These are phyloP conservation scores for Haematococcus lacustris DNA, from an alignment of 139 green algal species.

Conservation along the genomic window DNA sequence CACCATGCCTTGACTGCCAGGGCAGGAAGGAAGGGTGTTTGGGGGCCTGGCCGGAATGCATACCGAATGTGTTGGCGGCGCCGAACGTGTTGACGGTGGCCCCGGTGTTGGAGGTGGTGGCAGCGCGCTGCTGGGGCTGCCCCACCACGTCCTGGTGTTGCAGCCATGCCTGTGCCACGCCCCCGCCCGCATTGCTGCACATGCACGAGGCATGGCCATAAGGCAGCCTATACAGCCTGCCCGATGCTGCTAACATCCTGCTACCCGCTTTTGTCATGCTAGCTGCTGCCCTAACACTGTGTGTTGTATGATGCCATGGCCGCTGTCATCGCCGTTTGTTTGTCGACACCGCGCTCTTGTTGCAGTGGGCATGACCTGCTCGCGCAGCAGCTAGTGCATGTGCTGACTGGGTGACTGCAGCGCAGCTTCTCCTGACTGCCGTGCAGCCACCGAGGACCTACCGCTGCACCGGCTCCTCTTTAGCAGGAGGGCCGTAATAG, in stretches of 20 bases:
- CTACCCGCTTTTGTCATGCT: not conserved
- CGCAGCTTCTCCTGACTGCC: too few species aligned
- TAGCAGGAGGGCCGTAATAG: too few species aligned
- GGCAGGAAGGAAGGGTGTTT: not conserved
- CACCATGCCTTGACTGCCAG: too few species aligned
- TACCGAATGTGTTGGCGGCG: not conserved
- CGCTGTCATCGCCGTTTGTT: not conserved
- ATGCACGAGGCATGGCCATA: not conserved
- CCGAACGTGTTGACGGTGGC: not conserved
- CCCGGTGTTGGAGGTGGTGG: slow-evolving; percentile 3
- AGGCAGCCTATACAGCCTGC: not conserved
- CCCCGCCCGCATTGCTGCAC: slow-evolving; percentile 2
- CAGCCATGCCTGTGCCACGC: slow-evolving; percentile 2
- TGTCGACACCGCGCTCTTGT: not conserved
- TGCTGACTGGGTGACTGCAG: too few species aligned
- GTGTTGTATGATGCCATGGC: not conserved
- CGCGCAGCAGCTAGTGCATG: too few species aligned
- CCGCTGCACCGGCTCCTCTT: too few species aligned
- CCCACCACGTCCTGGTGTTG: not conserved
- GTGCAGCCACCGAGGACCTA: too few species aligned
- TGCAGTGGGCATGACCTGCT: too few species aligned
- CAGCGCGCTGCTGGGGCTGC: not conserved
- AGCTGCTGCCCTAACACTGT: not conserved
- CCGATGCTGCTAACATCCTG: not conserved
- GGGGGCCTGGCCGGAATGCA: not conserved